A percentile compares a stretch with the other conserved stretches of the same genome.
Conservation (phyloP, 2,329 filamentous ascomycete genomes). For the Paecilomyces fulvus region DNA sequence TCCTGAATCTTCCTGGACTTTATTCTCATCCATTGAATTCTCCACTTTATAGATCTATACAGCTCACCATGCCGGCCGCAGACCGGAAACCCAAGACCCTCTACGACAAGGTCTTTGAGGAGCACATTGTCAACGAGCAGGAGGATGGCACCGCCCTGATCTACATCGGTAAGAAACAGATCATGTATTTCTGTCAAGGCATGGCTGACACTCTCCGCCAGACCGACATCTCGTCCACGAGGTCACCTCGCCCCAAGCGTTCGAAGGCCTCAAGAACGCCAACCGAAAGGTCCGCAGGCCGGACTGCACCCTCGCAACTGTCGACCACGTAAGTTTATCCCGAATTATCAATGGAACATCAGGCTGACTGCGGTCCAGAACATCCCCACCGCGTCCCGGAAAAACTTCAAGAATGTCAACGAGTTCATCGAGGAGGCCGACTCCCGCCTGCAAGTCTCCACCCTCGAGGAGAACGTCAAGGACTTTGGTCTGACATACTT, state of each 20-base stretch:
- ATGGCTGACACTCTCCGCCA: conserved; percentile 30
- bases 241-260: conserved; percentile 98
- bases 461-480: conserved; percentile 94
- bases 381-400: conserved; percentile 82
- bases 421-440: conserved; percentile 93
- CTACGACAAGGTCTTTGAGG: conserved; percentile 95
- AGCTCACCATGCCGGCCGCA: conserved; percentile 63
- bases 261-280: conserved; percentile 88
- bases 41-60: not conserved
- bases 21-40: not conserved
- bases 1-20: not conserved
- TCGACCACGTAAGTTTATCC: conserved; percentile 70
- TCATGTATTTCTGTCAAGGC: not conserved
- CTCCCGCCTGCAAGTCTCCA: conserved; percentile 86
- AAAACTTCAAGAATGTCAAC: conserved; percentile 86
- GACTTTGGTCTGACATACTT: conserved; percentile 97
- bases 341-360: not conserved
- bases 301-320: conserved; percentile 93
- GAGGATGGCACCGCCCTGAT: conserved; percentile 85
- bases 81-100: conserved; percentile 69
- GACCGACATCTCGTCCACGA: conserved; percentile 96
- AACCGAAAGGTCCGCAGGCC: conserved; percentile 80
- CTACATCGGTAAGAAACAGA: conserved; percentile 67
- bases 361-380: conserved; percentile 50
- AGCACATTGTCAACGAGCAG: conserved; percentile 92